Conservation (phyloP, 441 rosid species). For the Adansonia grandidieri region DNA sequence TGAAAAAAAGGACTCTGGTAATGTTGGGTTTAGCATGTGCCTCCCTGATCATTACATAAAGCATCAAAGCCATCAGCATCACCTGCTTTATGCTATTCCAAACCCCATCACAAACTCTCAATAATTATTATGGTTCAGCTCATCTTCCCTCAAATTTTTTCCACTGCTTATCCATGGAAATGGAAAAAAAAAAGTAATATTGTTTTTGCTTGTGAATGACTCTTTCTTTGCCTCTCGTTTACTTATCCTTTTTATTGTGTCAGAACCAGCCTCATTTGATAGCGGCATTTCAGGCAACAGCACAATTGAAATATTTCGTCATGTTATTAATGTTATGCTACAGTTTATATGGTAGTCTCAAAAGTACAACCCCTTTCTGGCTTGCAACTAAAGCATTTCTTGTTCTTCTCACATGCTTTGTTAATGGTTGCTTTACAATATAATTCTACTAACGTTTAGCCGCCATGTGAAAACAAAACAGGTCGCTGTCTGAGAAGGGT, state of each 20-base stretch:
- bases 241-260: conserved; percentile 13
- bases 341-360: not conserved
- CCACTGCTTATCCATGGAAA: conserved; percentile 22
- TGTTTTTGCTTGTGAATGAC: conserved; percentile 31
- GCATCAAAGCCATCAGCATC: conserved; percentile 42
- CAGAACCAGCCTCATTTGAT: conserved; percentile 8
- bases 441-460: not conserved
- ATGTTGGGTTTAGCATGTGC: conserved; percentile 58
- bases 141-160: conserved; percentile 35
- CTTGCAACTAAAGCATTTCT: not conserved
- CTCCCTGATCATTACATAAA: conserved; percentile 48
- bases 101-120: conserved; percentile 37
- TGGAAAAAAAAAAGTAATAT: not conserved
- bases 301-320: not conserved
- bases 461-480: conserved; percentile 24
- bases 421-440: conserved; percentile 16
- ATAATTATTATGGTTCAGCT: conserved; percentile 52
- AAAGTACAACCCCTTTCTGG: not conserved
- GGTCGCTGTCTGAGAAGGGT: conserved; percentile 33
- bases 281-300: conserved; percentile 7
- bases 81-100: conserved; percentile 40
- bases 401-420: not conserved
- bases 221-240: conserved; percentile 9
- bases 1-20: conserved; percentile 33
- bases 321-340: not conserved